Percentiles rank a stretch among this genome's conserved stretches.
Conservation (phyloP, 352 stramenopile species). For the Phytophthora ohioensis region DNA sequence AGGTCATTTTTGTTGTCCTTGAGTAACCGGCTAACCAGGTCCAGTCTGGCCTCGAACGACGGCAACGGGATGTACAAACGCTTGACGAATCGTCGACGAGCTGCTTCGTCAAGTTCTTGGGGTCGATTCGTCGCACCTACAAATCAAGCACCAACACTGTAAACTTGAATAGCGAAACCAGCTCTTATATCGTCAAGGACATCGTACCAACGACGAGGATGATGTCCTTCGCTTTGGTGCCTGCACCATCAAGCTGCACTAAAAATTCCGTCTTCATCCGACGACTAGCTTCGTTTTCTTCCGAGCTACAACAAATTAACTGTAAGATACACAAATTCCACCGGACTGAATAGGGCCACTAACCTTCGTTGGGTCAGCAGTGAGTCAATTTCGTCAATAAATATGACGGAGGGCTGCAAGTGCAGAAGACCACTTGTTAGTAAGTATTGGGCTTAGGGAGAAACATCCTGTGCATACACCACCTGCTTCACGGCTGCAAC, state of each 20-base stretch:
- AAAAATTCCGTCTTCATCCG: constrained; percentile 99
- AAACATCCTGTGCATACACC: not conserved
- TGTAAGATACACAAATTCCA: constrained; percentile 5
- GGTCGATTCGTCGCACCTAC: constrained; percentile 96
- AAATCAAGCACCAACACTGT: constrained; percentile 1
- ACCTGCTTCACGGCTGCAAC: constrained; percentile 94
- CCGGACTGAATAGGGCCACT: not conserved
- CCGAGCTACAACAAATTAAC: constrained; percentile 55
- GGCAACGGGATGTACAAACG: constrained; percentile 98
- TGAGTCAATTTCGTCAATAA: constrained; percentile 99
- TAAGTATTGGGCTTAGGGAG: not conserved
- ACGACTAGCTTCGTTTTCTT: constrained; percentile 98
- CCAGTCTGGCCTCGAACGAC: constrained; percentile 83
- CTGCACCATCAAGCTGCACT: constrained; percentile 96
- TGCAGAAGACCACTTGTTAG: constrained; percentile 5
- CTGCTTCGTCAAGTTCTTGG: constrained; percentile 98
- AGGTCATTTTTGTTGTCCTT: constrained; percentile 94
- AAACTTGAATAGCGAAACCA: not conserved
- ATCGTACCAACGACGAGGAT: constrained; percentile 88
- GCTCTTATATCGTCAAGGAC: not conserved
- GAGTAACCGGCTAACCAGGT: constrained; percentile 93
- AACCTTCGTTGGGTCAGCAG: constrained; percentile 96
- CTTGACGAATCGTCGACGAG: constrained; percentile 97
- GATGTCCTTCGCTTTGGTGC: constrained; percentile 91
- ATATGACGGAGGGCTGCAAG: constrained; percentile 96